phyloP scores from a whole-genome alignment of 2,329 filamentous ascomycete genomes.

The Leptoxyphium fumago region DNA sequence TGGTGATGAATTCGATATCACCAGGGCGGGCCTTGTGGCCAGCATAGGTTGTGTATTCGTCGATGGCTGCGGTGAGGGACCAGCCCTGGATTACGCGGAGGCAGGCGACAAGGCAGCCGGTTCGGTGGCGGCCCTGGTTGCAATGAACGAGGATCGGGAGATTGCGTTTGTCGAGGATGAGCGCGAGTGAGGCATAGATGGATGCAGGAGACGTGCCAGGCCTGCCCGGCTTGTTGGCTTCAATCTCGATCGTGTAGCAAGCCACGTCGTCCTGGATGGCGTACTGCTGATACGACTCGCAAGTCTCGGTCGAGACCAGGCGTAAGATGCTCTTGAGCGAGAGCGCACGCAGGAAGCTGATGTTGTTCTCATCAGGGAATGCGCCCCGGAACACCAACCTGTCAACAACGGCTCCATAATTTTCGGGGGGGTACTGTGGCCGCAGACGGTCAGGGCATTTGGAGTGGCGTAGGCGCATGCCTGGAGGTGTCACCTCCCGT shows the following conservation, averaged over 20 bases:
- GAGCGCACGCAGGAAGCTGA: slow-evolving; percentile 51
- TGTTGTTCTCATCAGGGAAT: slow-evolving; percentile 59
- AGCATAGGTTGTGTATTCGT: slow-evolving; percentile 57
- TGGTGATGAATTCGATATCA: slow-evolving; percentile 31
- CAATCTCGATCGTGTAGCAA: slow-evolving; percentile 62
- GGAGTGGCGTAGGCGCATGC: slow-evolving; percentile 3
- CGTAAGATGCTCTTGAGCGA: slow-evolving; percentile 68
- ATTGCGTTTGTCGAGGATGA: slow-evolving; percentile 58
- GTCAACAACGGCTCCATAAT: slow-evolving; percentile 62
- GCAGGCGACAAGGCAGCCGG: slow-evolving; percentile 73
- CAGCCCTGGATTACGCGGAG: slow-evolving; percentile 61
- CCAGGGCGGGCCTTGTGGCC: slow-evolving; percentile 33
- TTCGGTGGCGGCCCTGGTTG: slow-evolving; percentile 89
- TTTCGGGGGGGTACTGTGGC: slow-evolving; percentile 40
- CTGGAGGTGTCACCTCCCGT: slow-evolving; percentile 9
- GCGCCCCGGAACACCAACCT: slow-evolving; percentile 67
- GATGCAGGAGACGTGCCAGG: slow-evolving; percentile 49
- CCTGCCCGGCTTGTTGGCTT: slow-evolving; percentile 65
- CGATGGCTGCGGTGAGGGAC: slow-evolving; percentile 45
- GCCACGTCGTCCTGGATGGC: slow-evolving; percentile 51
- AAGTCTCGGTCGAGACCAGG: slow-evolving; percentile 33
- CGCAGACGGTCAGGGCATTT: slow-evolving; percentile 21
- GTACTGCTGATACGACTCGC: slow-evolving; percentile 42
- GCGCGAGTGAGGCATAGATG: slow-evolving; percentile 55
- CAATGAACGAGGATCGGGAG: slow-evolving; percentile 79